Evolutionary conservation across 148 eudicot species (phyloP).

Genomic region (Fallopia convolvulus): DNA sequence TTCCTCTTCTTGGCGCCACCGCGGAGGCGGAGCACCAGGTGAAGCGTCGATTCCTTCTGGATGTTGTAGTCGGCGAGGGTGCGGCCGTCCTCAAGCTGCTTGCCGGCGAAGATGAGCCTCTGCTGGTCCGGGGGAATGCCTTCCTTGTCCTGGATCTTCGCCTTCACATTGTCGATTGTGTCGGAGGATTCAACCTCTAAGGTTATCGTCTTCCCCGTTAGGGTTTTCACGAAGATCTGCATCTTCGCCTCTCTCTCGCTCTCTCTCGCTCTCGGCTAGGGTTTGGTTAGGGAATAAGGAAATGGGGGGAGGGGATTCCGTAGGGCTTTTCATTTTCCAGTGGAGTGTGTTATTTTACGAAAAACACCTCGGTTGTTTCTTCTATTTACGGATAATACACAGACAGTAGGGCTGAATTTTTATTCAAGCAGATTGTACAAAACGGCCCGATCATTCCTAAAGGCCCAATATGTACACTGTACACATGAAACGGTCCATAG

Average conservation of each 20-base stretch:
- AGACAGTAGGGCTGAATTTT: too few relatives aligned
- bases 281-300: not conserved
- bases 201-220: constrained; percentile 10
- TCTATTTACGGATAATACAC: too few relatives aligned
- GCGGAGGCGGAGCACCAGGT: constrained; percentile 5
- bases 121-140: constrained; percentile 14
- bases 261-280: not conserved
- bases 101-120: constrained; percentile 11
- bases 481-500: too few relatives aligned
- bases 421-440: too few relatives aligned
- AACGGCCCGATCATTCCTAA: too few relatives aligned
- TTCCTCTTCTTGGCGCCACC: constrained; percentile 11
- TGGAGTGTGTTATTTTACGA: not conserved
- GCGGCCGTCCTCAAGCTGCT: constrained; percentile 15
- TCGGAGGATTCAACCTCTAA: constrained; percentile 5
- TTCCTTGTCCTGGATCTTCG: constrained; percentile 16
- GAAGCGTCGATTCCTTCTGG: constrained; percentile 3
- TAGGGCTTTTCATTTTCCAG: not conserved
- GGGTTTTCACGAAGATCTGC: constrained; percentile 13
- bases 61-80: constrained; percentile 11
- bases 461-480: too few relatives aligned
- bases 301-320: not conserved
- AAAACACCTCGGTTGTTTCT: not conserved
- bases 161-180: constrained; percentile 13
- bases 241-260: not conserved